Conservation (phyloP, 768 basidiomycete genomes). For the Suillus discolor region DNA sequence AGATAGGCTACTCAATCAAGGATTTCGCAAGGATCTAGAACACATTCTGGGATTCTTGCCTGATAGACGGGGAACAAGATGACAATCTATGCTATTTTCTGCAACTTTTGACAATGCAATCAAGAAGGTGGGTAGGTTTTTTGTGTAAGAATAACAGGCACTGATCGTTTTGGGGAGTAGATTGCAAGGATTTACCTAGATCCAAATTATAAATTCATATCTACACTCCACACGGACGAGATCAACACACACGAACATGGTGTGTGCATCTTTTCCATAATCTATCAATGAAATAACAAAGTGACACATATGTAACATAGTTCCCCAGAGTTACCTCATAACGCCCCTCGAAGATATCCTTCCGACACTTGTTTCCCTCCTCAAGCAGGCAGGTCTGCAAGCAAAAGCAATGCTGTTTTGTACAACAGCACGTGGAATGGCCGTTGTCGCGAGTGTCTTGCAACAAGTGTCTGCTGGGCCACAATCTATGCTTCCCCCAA, state of each 20-base stretch:
- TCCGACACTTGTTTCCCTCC: slow-evolving; percentile 41
- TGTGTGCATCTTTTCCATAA: slow-evolving; percentile 15
- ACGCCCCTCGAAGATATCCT: slow-evolving; percentile 44
- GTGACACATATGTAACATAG: slow-evolving; percentile 23
- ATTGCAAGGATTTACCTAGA: slow-evolving; percentile 31
- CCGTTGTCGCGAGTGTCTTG: slow-evolving; percentile 41
- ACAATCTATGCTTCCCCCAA: slow-evolving; percentile 34
- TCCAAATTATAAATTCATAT: slow-evolving; percentile 47
- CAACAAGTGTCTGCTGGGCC: slow-evolving; percentile 12
- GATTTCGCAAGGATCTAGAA: slow-evolving; percentile 69
- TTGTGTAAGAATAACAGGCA: too few relatives aligned
- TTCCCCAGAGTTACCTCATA: slow-evolving; percentile 48
- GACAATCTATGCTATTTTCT: slow-evolving; percentile 72
- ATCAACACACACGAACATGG: slow-evolving; percentile 65
- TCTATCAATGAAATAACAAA: background rate
- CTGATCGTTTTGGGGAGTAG: slow-evolving; percentile 15
- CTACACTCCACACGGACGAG: slow-evolving; percentile 59
- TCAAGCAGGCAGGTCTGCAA: slow-evolving; percentile 36
- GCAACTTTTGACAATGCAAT: slow-evolving; percentile 78
- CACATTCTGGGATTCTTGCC: slow-evolving; percentile 54
- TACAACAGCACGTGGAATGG: slow-evolving; percentile 64
- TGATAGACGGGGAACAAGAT: slow-evolving; percentile 47
- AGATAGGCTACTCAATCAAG: slow-evolving; percentile 73
- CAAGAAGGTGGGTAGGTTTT: slow-evolving; percentile 40
- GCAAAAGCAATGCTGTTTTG: slow-evolving; percentile 63